phyloP scores from a whole-genome alignment of 2,329 filamentous ascomycete genomes.

The Xylaria arbuscula region DNA sequence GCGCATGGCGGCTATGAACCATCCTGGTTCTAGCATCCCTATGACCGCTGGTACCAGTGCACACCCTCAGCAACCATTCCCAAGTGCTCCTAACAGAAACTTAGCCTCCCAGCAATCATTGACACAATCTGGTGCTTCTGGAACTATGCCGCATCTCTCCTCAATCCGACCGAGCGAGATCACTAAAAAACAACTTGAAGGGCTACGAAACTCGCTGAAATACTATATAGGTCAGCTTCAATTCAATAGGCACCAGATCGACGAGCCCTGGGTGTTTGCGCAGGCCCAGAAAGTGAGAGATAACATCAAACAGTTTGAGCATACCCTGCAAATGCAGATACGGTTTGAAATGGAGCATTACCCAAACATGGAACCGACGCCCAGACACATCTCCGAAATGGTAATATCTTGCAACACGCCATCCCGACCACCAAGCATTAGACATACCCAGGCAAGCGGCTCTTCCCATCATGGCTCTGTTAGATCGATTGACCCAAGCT shows the following conservation, averaged over 20 bases:
- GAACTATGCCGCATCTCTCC: slow-evolving; percentile 60
- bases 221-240: slow-evolving; percentile 68
- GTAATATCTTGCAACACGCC: slow-evolving; percentile 36
- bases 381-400: slow-evolving; percentile 31
- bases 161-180: slow-evolving; percentile 71
- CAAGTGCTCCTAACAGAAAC: slow-evolving; percentile 13
- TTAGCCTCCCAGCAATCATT: slow-evolving; percentile 8
- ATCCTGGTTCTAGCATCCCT: slow-evolving; percentile 13
- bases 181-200: slow-evolving; percentile 67
- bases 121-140: slow-evolving; percentile 35
- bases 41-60: slow-evolving; percentile 14
- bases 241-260: slow-evolving; percentile 72
- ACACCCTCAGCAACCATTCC: slow-evolving; percentile 29
- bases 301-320: slow-evolving; percentile 63
- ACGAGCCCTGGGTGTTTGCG: slow-evolving; percentile 51
- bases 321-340: slow-evolving; percentile 56
- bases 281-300: slow-evolving; percentile 54
- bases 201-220: slow-evolving; percentile 64
- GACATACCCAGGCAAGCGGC: slow-evolving; percentile 40
- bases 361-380: slow-evolving; percentile 35
- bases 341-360: slow-evolving; percentile 35
- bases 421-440: slow-evolving; percentile 46
- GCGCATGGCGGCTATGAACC: slow-evolving; percentile 35
- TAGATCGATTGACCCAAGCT: slow-evolving; percentile 33
- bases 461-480: slow-evolving; percentile 42